Conservation (phyloP, 2,329 filamentous ascomycete species). For the Paecilomyces variotii region DNA sequence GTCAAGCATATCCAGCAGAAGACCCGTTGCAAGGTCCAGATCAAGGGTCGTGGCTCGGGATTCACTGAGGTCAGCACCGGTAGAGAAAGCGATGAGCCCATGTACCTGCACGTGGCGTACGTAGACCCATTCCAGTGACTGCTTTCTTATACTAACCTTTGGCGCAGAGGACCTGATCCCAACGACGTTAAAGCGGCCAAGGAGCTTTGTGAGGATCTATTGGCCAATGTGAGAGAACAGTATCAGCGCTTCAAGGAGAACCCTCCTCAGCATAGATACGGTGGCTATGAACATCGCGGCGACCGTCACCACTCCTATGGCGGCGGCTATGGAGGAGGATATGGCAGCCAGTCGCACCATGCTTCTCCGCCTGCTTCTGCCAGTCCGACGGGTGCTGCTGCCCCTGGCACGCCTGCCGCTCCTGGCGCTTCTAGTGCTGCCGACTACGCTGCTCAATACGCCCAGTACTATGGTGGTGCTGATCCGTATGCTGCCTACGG, state of each 20-base stretch:
- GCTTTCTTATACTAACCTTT: conserved; percentile 22
- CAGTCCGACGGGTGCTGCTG: conserved; percentile 36
- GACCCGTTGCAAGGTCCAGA: conserved; percentile 91
- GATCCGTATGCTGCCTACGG: conserved; percentile 90
- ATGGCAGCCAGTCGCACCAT: conserved; percentile 32
- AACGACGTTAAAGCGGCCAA: conserved; percentile 81
- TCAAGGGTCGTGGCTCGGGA: conserved; percentile 91
- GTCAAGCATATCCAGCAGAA: conserved; percentile 98
- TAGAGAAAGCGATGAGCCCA: conserved; percentile 84
- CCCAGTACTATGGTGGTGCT: conserved; percentile 64
- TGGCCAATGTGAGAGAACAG: conserved; percentile 77
- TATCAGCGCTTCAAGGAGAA: conserved; percentile 87
- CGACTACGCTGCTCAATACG: conserved; percentile 75
- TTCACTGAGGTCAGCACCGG: conserved; percentile 88
- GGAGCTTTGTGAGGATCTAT: conserved; percentile 77
- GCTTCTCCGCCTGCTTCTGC: conserved; percentile 36
- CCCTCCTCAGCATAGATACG: conserved; percentile 58
- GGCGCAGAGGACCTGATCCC: conserved; percentile 69
- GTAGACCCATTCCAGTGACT: conserved; percentile 25
- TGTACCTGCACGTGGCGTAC: conserved; percentile 94
- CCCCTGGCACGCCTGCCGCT: conserved; percentile 23
- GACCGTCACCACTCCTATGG: conserved; percentile 34
- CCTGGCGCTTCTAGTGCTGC: conserved; percentile 29
- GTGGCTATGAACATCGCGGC: conserved; percentile 48
- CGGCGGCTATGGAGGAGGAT: conserved; percentile 30